Evolutionary conservation across 1,284 basidiomycete genomes (phyloP).

Genomic region (Naganishia albida): DNA sequence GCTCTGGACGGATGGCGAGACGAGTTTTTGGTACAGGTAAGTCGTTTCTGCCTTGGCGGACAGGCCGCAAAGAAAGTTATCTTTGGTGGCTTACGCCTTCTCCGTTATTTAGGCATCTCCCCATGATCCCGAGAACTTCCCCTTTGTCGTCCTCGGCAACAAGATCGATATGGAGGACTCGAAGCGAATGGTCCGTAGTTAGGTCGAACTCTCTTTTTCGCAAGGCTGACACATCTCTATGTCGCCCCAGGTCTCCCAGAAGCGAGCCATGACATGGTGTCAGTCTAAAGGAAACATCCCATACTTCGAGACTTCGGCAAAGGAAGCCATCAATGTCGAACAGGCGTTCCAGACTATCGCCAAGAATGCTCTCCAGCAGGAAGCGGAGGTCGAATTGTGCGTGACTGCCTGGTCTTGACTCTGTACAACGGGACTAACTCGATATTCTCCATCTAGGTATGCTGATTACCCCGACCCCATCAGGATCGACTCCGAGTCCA

Average conservation of each 20-base stretch:
- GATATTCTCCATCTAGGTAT: slow-evolving; percentile 62
- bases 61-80: neutral
- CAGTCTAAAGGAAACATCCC: slow-evolving; percentile 99
- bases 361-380: slow-evolving; percentile 96
- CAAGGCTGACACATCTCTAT: neutral
- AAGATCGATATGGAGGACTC: slow-evolving; percentile 99
- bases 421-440: neutral
- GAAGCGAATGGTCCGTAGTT: slow-evolving; percentile 80
- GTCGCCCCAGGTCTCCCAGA: slow-evolving; percentile 82
- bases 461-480: slow-evolving; percentile 99
- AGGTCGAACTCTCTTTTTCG: slow-evolving; percentile 3
- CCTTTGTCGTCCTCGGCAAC: slow-evolving; percentile 97
- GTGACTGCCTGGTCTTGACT: slow-evolving; percentile 48
- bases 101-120: slow-evolving; percentile 73
- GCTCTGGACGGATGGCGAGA: slow-evolving; percentile 94
- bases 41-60: slow-evolving; percentile 31
- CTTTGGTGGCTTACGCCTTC: neutral
- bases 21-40: slow-evolving; percentile 83
- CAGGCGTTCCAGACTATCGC: slow-evolving; percentile 99
- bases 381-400: slow-evolving; percentile 91
- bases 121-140: slow-evolving; percentile 98
- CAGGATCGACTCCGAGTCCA: slow-evolving; percentile 88
- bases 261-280: slow-evolving; percentile 99
- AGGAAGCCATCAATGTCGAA: slow-evolving; percentile 99
- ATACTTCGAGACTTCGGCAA: slow-evolving; percentile 99